Base-by-base conservation (phyloP, 768 basidiomycete species). In the Pleurotus ostreatus region DNA sequence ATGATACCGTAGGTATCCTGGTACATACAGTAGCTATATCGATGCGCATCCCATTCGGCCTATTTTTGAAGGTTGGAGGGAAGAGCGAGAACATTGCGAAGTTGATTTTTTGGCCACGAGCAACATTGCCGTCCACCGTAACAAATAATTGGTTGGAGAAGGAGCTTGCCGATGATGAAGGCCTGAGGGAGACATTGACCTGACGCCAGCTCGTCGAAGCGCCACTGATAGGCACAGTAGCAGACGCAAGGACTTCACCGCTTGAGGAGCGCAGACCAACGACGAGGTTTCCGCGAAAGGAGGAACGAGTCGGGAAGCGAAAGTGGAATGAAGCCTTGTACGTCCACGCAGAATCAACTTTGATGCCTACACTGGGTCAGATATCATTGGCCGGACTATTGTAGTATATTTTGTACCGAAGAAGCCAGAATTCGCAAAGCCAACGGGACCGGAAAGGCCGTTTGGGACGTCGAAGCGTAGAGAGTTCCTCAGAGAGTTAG, bases 61-160 rank as follows among this genome's bases (percentile, higher is more conserved):
- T 74, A 49, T 72, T 68, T 59, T 83, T 85, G 71, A 81, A 87
- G 2, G 84, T 88, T 4, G 86, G 85, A 0, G 86, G 85, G 68
- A 88, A 86, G 51, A 88, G 66, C 8, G 81, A 82, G 55, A 86
- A 74, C 74, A 86, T 73, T 0, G 81, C 79, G 57, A 86, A 86
- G 60, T 81, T 63, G 47, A 87, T 69, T 0, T 72, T 78, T 20
- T 77, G 68, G 4, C 77, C 80, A 0, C 70, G 65, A 0, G 69
- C 70, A 0, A 64, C 63, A 0, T 65, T 63, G 6, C 78, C 78
- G 47, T 83, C 71, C 7, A 85, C 62, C 0, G 80, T 78, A 5
- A 88, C 69, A 0, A 72, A 71, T 64, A 88, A 86, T 41, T 68
- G 66, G 63, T 86, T 88, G 16, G 66, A 68, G 1, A 71, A 70